These are phyloP conservation scores for Diaporthe sp. DNA, from an alignment of 2,329 filamentous ascomycete genomes.

Conservation along the genomic window DNA sequence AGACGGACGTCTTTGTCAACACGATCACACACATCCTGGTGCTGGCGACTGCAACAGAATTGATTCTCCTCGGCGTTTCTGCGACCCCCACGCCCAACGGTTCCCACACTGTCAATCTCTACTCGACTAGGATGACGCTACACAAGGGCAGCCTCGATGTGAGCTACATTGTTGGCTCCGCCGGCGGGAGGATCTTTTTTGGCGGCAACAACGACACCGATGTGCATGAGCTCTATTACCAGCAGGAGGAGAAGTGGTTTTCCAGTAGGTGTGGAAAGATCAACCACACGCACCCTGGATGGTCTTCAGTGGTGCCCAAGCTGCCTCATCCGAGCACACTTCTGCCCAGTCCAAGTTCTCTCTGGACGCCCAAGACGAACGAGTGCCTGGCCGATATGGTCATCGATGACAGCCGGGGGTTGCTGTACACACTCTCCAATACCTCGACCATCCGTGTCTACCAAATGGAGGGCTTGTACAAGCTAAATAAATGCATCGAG, in stretches of 20 bases:
- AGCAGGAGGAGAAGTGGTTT: slow-evolving; percentile 98
- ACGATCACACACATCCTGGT: slow-evolving; percentile 91
- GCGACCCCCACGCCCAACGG: slow-evolving; percentile 78
- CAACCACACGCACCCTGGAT: slow-evolving; percentile 85
- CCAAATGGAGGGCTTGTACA: slow-evolving; percentile 79
- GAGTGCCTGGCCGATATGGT: slow-evolving; percentile 85
- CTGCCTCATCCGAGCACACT: slow-evolving; percentile 59
- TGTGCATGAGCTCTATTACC: slow-evolving; percentile 94
- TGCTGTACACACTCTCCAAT: slow-evolving; percentile 92
- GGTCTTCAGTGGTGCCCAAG: slow-evolving; percentile 74
- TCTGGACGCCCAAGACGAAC: slow-evolving; percentile 65
- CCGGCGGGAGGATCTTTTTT: slow-evolving; percentile 94
- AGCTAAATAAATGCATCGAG: slow-evolving; percentile 74
- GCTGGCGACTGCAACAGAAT: slow-evolving; percentile 87
- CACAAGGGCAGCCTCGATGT: slow-evolving; percentile 83
- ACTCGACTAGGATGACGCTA: slow-evolving; percentile 89
- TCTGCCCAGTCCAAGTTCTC: slow-evolving; percentile 56
- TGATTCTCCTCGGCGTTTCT: slow-evolving; percentile 88
- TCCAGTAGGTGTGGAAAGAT: slow-evolving; percentile 88
- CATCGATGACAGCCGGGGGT: slow-evolving; percentile 87
- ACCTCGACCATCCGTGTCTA: slow-evolving; percentile 92
- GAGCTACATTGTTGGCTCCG: slow-evolving; percentile 83
- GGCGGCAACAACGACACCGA: slow-evolving; percentile 85
- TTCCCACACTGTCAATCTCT: slow-evolving; percentile 81
- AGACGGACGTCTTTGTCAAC: slow-evolving; percentile 87